phyloP scores from a whole-genome alignment of 768 basidiomycete genomes.

The Cystofilobasidium macerans region DNA sequence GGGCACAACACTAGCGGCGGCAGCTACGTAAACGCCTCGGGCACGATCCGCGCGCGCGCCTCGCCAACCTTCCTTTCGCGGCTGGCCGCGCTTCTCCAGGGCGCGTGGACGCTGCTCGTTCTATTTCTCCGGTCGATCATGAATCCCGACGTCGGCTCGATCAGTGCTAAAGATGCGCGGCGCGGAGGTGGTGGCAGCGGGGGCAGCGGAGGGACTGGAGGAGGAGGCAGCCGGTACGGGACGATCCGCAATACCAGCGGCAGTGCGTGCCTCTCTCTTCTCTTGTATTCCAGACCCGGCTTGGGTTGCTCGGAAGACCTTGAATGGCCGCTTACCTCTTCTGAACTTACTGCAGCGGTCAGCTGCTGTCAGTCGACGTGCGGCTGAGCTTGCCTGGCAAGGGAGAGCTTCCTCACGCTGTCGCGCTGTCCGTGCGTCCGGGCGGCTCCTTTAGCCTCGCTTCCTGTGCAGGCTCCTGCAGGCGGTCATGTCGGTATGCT shows the following conservation, averaged over 20 bases:
- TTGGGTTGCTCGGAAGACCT: not conserved
- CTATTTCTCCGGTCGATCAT: not conserved
- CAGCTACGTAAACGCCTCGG: not conserved
- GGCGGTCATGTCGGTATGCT: too few species aligned
- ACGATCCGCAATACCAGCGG: not conserved
- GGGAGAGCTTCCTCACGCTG: too few species aligned
- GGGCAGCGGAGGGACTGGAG: not conserved
- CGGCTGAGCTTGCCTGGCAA: too few species aligned
- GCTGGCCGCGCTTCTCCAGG: not conserved
- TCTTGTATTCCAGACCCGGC: not conserved
- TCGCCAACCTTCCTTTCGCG: not conserved
- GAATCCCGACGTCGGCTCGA: not conserved
- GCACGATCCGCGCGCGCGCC: not conserved
- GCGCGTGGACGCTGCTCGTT: not conserved
- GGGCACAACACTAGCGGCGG: too few species aligned
- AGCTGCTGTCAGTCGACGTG: too few species aligned
- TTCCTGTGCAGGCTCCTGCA: too few species aligned
- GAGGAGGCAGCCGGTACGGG: not conserved
- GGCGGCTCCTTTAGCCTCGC: too few species aligned
- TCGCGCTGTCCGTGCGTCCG: too few species aligned
- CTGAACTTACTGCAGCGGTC: too few species aligned
- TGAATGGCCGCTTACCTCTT: not conserved
- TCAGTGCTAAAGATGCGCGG: not conserved
- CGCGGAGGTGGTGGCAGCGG: not conserved
- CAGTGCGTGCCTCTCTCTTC: not conserved